Evolutionary conservation across 2,329 filamentous ascomycete genomes (phyloP).

Genomic region (Orbilia blumenaviensis): DNA sequence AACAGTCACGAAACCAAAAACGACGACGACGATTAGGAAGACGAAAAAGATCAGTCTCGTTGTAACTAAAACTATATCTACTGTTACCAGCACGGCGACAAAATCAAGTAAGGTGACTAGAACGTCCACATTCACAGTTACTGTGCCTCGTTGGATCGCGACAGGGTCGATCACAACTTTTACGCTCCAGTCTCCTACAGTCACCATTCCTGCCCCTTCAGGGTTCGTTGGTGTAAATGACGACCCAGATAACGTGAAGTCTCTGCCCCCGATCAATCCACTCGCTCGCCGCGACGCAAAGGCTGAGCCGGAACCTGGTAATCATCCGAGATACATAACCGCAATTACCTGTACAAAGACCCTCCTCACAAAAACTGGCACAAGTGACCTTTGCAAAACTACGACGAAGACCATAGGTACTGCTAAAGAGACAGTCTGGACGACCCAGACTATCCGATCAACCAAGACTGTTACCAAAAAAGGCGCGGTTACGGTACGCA

Average conservation of each 20-base stretch:
- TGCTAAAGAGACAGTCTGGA: not conserved
- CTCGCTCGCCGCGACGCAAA: slow-evolving; percentile 1
- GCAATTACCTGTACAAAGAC: slow-evolving; percentile 24
- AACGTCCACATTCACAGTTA: not conserved
- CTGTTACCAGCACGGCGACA: not conserved
- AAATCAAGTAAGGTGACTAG: not conserved
- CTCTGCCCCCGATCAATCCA: not conserved
- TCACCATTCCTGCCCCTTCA: not conserved
- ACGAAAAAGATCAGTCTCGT: not conserved
- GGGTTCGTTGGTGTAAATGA: slow-evolving; percentile 22
- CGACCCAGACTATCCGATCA: not conserved
- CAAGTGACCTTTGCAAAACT: slow-evolving; percentile 28
- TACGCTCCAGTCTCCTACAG: not conserved
- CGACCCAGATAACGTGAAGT: slow-evolving; percentile 17
- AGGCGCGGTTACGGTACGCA: not conserved
- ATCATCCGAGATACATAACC: not conserved
- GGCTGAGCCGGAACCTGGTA: not conserved
- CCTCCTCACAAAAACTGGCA: slow-evolving; percentile 6
- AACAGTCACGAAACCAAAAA: slow-evolving; percentile 5
- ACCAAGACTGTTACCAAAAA: not conserved
- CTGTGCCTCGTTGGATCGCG: not conserved
- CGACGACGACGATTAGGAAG: slow-evolving; percentile 2
- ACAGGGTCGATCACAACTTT: not conserved
- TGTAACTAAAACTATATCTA: not conserved
- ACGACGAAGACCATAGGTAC: slow-evolving; percentile 14